These are phyloP conservation scores for Perilla frutescens DNA, from an alignment of 257 asterid genomes.

Conservation along the genomic window DNA sequence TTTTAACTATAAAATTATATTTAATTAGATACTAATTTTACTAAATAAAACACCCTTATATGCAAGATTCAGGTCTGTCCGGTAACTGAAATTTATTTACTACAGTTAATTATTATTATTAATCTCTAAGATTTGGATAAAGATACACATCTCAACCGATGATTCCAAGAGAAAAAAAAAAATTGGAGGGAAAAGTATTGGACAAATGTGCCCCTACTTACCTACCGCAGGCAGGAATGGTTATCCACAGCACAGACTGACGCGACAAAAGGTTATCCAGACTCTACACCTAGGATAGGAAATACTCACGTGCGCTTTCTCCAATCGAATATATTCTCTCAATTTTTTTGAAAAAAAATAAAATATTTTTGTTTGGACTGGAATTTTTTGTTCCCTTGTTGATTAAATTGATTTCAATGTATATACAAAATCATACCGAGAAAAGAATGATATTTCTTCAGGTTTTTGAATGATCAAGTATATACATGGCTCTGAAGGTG, in stretches of 20 bases:
- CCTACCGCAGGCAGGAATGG: not conserved
- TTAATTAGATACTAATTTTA: not conserved
- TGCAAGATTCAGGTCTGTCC: not conserved
- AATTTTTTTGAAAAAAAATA: no score
- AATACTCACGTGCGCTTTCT: constrained; percentile 27
- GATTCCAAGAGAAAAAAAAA: not conserved
- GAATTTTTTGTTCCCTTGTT: no score
- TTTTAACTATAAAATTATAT: not conserved
- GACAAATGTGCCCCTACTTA: no score
- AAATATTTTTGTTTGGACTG: no score
- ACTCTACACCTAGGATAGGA: not conserved
- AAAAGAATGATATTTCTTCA: not conserved
- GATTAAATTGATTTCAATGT: no score
- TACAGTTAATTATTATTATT: no score
- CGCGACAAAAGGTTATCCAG: constrained; percentile 36
- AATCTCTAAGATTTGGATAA: no score
- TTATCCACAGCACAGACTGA: constrained; percentile 25
- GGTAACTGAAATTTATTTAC: no score
- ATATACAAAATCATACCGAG: no score
- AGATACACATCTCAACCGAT: not conserved
- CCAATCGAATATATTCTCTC: not conserved
- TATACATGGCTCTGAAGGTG: not conserved
- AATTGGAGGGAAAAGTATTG: not conserved
- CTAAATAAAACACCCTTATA: not conserved
- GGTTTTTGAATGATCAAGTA: no score